phyloP scores from a whole-genome alignment of 2,329 filamentous ascomycete species.

The Trichophyton verrucosum region DNA sequence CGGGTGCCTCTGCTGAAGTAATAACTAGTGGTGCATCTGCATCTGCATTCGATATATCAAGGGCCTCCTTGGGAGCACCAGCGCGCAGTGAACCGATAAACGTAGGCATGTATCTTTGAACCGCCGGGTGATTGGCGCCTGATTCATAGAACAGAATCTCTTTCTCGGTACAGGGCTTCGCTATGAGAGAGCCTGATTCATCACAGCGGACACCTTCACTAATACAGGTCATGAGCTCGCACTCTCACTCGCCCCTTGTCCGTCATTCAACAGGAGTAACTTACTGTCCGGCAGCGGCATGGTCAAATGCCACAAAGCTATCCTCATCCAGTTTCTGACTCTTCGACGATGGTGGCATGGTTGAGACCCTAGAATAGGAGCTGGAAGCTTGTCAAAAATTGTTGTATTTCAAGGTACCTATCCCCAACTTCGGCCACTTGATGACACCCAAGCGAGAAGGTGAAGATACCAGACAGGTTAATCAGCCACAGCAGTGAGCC shows the following conservation, averaged over 20 bases:
- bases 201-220: constrained; percentile 88
- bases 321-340: constrained; percentile 26
- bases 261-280: constrained; percentile 15
- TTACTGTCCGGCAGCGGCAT: constrained; percentile 40
- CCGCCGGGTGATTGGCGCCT: constrained; percentile 55
- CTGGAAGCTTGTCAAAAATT: neutral
- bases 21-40: constrained; percentile 13
- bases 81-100: constrained; percentile 71
- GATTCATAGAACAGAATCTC: constrained; percentile 88
- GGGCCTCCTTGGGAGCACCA: constrained; percentile 37
- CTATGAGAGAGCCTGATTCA: constrained; percentile 68
- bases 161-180: constrained; percentile 79
- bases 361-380: neutral
- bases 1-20: constrained; percentile 13
- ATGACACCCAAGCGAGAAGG: neutral
- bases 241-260: neutral
- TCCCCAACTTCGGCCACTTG: neutral
- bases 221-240: constrained; percentile 5
- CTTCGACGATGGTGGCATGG: constrained; percentile 26
- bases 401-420: neutral
- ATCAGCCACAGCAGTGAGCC: neutral
- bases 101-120: constrained; percentile 68
- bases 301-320: constrained; percentile 34
- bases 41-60: constrained; percentile 21
- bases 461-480: neutral